phyloP scores from a whole-genome alignment of 306 rosid species.

The Vigna nakashimae region DNA sequence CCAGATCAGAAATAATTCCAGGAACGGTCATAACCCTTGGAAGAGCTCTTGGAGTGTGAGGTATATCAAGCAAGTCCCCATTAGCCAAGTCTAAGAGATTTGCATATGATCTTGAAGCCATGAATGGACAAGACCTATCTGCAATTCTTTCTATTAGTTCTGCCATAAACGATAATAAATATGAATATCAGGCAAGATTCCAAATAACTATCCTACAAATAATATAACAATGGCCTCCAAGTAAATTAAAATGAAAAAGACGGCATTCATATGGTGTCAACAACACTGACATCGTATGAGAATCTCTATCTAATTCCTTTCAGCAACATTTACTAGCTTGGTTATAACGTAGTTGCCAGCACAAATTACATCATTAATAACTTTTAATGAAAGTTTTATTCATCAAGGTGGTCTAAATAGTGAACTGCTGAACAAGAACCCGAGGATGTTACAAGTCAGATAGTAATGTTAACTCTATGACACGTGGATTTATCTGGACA shows the following conservation, averaged over 20 bases:
- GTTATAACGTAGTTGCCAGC: constrained; percentile 18
- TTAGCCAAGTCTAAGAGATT: constrained; percentile 65
- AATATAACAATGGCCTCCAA: constrained; percentile 1
- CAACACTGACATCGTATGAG: background rate
- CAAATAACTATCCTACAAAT: constrained; percentile 12
- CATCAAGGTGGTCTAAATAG: background rate
- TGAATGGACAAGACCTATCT: constrained; percentile 40
- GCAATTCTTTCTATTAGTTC: constrained; percentile 37
- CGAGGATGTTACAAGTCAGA: constrained; percentile 7
- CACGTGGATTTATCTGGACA: constrained; percentile 9
- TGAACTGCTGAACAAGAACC: constrained; percentile 6
- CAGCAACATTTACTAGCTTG: constrained; percentile 10
- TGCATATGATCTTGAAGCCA: constrained; percentile 69
- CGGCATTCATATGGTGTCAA: background rate
- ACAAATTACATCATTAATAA: constrained; percentile 4
- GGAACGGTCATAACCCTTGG: constrained; percentile 80
- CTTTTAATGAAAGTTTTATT: background rate
- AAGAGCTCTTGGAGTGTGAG: constrained; percentile 72
- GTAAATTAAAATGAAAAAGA: constrained; percentile 1
- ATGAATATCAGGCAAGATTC: constrained; percentile 11
- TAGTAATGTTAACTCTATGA: constrained; percentile 16
- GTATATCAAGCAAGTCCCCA: constrained; percentile 68
- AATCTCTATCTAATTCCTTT: background rate
- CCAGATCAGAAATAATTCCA: constrained; percentile 76
- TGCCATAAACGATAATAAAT: background rate